Evolutionary conservation across 2,329 filamentous ascomycete genomes (phyloP), one percentile per base, ranked within the genome.

Genomic region (Epicoccum sorghinum): DNA sequence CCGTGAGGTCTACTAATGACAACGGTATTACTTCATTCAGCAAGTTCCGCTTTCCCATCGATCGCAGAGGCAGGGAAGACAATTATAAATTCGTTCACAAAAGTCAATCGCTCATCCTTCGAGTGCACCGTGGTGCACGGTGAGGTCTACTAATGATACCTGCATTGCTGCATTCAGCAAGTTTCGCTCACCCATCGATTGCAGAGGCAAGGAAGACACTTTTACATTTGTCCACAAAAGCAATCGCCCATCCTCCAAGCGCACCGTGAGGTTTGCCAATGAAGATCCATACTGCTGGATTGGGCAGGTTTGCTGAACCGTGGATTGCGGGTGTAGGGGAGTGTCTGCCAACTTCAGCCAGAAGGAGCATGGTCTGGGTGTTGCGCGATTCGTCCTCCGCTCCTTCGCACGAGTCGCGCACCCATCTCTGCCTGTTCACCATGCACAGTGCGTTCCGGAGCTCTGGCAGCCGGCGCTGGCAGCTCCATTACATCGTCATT

Each of bases 271-370:
- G 18, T 3, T 9, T 29, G 9, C 6, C 9, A 9, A 29, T 29
- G 27, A 9, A 29, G 27, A 29, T 29, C 27, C 18, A 18, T 29
- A 29, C 27, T 29, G 27, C 27, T 29, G 9, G 27, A 29, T 29
- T 9, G 27, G 50, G 50, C 38, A 47, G 18, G 25, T 43, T 36
- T 27, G 9, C 25, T 25, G 18, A n/a, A 33, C 12, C n/a, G 32
- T 53, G 13, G 50, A 53, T 43, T 13, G 44, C 50, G 14, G 43
- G 14, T 32, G 43, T 53, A 47, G 43, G 50, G 50, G 27, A 47
- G 18, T 25, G 43, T 47, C 43, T 53, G 50, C 33, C 32, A 47
- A 27, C 14, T 4, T 45, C 25, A 22, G 10, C 32, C 38, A 32
- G 44, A 53, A 43, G 23, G 38, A 53, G 50, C 25, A 18, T 53